phyloP scores from a whole-genome alignment of 208 protist species.

The Acanthamoeba triangularis region DNA sequence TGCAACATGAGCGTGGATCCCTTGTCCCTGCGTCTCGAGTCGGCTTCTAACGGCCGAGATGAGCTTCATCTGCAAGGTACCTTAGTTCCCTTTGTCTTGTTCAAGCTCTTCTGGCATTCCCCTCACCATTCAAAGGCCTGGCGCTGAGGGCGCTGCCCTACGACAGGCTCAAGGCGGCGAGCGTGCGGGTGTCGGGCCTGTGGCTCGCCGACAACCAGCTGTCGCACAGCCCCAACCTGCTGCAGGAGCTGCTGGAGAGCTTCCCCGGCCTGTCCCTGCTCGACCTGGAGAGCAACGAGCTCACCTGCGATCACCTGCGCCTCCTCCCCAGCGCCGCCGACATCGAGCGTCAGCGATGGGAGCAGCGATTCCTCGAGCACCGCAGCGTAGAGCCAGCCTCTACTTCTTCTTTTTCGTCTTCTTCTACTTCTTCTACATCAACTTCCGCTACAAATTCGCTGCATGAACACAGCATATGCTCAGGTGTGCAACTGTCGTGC shows the following conservation, averaged over 20 bases:
- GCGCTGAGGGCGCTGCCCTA: background rate
- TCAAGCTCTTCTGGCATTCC: background rate
- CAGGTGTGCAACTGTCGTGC: background rate
- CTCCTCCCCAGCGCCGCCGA: constrained; percentile 3
- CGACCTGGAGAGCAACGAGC: constrained; percentile 23
- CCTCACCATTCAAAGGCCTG: background rate
- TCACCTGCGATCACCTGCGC: constrained; percentile 25
- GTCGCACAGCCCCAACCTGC: constrained; percentile 26
- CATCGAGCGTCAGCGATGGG: background rate
- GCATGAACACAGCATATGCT: background rate
- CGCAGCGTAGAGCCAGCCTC: too few relatives aligned
- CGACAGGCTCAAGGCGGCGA: background rate
- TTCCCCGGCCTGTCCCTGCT: constrained; percentile 6
- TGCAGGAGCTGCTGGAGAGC: constrained; percentile 53
- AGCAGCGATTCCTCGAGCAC: background rate
- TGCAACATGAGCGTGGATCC: too few relatives aligned
- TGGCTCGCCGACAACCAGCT: constrained; percentile 37
- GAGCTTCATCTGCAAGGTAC: constrained; percentile 10
- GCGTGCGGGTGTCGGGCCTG: background rate
- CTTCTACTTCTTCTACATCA: background rate
- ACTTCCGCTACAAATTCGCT: background rate
- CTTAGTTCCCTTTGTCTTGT: background rate
- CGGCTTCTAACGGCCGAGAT: background rate
- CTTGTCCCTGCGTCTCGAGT: too few relatives aligned
- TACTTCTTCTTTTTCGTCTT: background rate